phyloP scores from a whole-genome alignment of 768 basidiomycete species.

The Lactifluus hygrophoroides region DNA sequence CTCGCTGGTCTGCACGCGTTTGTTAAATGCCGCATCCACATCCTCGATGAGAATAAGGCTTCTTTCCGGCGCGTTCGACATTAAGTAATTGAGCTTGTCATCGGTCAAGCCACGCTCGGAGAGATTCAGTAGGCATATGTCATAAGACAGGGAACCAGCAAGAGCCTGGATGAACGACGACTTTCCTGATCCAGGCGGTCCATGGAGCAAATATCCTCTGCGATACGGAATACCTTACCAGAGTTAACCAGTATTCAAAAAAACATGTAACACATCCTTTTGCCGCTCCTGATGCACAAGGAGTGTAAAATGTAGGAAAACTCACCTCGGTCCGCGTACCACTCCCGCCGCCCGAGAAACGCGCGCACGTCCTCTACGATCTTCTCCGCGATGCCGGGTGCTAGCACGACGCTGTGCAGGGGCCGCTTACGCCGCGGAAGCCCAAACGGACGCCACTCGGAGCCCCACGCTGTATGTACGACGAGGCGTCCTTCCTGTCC shows the following conservation, averaged over 20 bases:
- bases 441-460: constrained; percentile 94
- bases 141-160: constrained; percentile 86
- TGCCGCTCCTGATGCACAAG: too few relatives aligned
- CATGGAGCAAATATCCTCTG: constrained; percentile 88
- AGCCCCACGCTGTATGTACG: constrained; percentile 94
- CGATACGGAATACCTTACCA: constrained; percentile 88
- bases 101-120: constrained; percentile 94
- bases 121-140: constrained; percentile 92
- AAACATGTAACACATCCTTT: too few relatives aligned
- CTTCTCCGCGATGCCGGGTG: constrained; percentile 69
- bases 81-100: constrained; percentile 89
- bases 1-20: constrained; percentile 80
- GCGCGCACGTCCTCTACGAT: constrained; percentile 74
- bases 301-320: background rate
- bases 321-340: constrained; percentile 95
- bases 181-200: constrained; percentile 96
- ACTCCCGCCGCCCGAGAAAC: constrained; percentile 76
- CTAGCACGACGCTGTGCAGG: constrained; percentile 81
- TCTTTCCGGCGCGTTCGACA: constrained; percentile 88
- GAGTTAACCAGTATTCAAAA: too few relatives aligned
- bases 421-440: constrained; percentile 83
- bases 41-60: constrained; percentile 96
- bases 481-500: constrained; percentile 91
- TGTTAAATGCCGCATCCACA: constrained; percentile 94
- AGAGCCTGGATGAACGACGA: constrained; percentile 98